phyloP scores from a whole-genome alignment of 129 eudicot genomes.

The Flaveria brownii region DNA sequence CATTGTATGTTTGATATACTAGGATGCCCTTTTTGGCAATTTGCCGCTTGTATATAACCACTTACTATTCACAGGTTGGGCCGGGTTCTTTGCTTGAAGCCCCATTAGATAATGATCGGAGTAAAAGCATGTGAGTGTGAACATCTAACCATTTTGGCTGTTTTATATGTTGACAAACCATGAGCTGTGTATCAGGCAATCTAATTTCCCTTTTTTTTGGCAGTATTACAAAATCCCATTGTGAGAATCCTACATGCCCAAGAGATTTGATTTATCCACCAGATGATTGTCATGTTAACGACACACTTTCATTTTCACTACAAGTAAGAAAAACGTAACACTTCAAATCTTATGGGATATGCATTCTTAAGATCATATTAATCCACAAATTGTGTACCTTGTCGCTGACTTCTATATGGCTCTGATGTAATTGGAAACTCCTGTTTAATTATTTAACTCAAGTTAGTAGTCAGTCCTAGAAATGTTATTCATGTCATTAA shows the following conservation, averaged over 20 bases:
- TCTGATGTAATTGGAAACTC: neutral
- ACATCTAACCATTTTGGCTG: neutral
- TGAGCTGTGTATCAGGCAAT: neutral
- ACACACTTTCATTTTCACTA: conserved; percentile 75
- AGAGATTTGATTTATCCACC: conserved; percentile 82
- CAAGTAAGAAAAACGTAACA: conserved; percentile 51
- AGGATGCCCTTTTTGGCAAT: neutral
- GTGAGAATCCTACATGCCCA: conserved; percentile 74
- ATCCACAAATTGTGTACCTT: neutral
- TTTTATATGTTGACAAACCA: conserved; percentile 13
- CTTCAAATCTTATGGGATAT: conserved; percentile 12
- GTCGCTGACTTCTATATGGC: neutral
- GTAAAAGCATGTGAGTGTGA: conserved; percentile 63
- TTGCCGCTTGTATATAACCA: neutral
- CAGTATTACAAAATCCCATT: conserved; percentile 74
- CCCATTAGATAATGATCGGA: conserved; percentile 67
- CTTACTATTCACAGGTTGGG: conserved; percentile 59
- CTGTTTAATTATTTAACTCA: neutral
- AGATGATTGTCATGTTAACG: conserved; percentile 88
- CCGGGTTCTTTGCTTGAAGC: conserved; percentile 91
- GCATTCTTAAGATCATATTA: neutral
- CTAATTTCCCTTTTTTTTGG: conserved; percentile 27
- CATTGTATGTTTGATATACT: neutral
- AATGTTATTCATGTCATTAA: neutral
- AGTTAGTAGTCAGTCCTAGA: neutral